Evolutionary conservation across 73 alveolate species (phyloP).

Genomic region (Paramecium octaurelia): DNA sequence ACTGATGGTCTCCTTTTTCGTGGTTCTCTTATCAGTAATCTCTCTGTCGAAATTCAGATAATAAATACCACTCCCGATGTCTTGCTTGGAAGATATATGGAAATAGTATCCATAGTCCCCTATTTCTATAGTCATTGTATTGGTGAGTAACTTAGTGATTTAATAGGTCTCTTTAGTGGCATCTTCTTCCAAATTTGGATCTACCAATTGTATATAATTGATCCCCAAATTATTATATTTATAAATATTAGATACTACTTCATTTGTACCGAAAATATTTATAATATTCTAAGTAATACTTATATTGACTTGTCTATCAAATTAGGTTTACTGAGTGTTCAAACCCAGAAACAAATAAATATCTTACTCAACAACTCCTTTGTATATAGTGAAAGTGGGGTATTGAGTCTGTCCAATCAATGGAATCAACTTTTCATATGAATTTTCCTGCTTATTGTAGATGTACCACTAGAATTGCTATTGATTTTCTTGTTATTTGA

Average conservation of each 20-base stretch:
- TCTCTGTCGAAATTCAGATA: neutral
- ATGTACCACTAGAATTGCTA: constrained; percentile 24
- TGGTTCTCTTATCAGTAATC: constrained; percentile 2
- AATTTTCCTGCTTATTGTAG: neutral
- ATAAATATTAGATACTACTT: neutral
- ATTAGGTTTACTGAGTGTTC: neutral
- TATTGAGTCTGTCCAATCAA: neutral
- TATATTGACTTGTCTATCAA: constrained; percentile 17
- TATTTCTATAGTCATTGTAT: neutral
- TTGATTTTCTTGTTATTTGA: neutral
- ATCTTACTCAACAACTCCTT: neutral
- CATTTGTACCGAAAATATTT: neutral
- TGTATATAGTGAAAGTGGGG: neutral
- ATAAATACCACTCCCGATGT: constrained; percentile 6
- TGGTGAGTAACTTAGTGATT: neutral
- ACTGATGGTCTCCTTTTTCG: neutral
- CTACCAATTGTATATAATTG: neutral
- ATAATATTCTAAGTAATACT: neutral
- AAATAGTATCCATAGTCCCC: constrained; percentile 36
- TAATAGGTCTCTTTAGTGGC: neutral
- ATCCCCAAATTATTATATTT: neutral
- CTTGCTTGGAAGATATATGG: neutral
- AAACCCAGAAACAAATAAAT: neutral
- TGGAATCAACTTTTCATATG: neutral
- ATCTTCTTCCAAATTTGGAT: constrained; percentile 24